These are phyloP conservation scores for Oryza australiensis DNA, from an alignment of 176 grass and related monocot genomes.

Conservation along the genomic window DNA sequence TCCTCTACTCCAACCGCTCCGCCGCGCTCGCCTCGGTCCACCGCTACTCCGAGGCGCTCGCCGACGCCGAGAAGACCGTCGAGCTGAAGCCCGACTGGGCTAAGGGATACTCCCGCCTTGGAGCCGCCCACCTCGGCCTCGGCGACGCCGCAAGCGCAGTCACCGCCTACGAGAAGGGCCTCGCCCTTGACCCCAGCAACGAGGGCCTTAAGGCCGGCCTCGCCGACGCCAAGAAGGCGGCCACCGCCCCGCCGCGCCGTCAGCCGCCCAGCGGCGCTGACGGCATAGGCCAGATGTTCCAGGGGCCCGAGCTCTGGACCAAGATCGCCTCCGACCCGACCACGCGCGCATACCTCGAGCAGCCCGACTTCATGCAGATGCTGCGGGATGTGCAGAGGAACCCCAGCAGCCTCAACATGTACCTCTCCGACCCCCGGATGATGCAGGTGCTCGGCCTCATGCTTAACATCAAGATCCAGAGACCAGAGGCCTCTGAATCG, in stretches of 20 bases:
- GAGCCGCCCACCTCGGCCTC: conserved; percentile 82
- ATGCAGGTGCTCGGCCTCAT: conserved; percentile 93
- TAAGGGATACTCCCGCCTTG: conserved; percentile 95
- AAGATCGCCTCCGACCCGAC: conserved; percentile 79
- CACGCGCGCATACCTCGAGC: conserved; percentile 75
- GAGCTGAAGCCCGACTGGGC: conserved; percentile 94
- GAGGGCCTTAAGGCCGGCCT: conserved; percentile 78
- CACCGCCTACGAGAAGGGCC: conserved; percentile 82
- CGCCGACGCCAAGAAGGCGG: conserved; percentile 62
- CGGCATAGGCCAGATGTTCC: conserved; percentile 78
- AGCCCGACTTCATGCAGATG: conserved; percentile 91
- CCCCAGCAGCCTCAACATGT: conserved; percentile 67
- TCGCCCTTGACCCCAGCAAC: conserved; percentile 71
- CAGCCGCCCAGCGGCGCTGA: conserved; percentile 39
- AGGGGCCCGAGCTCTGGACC: conserved; percentile 89
- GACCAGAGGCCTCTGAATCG: conserved; percentile 35
- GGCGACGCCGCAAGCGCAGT: conserved; percentile 56
- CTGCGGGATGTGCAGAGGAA: conserved; percentile 84
- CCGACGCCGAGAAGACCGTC: conserved; percentile 83
- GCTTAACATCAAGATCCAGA: conserved; percentile 91
- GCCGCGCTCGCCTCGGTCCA: conserved; percentile 87
- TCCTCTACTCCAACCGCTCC: conserved; percentile 98
- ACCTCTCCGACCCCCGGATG: conserved; percentile 85
- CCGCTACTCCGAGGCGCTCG: conserved; percentile 77
- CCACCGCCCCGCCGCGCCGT: conserved; percentile 33